Base-by-base conservation (phyloP, 1,284 basidiomycete genomes). In the Flammula alnicola region DNA sequence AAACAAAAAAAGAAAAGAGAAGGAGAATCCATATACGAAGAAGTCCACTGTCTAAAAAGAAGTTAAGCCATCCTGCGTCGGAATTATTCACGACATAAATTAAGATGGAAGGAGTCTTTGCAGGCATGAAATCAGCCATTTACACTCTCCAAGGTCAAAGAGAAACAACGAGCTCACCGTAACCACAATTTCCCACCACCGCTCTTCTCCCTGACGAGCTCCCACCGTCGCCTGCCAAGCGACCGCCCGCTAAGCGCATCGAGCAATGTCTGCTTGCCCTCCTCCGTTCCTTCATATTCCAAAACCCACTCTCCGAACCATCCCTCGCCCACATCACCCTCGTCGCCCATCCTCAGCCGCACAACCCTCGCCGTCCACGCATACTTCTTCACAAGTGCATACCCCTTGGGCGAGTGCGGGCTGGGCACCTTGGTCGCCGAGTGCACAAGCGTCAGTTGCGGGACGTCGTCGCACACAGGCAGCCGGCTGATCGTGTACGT, bases 231-330 rank as follows among this genome's bases (percentile, higher is more conserved):
- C 82, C 79, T 64, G 79, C 67, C 73, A 3, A 67, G 57, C 12
- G 57, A 59, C 16, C 56, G 55, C 3, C 79, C 78, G 3, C 64
- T 62, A 4, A 84, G 60, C 52, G 81, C 83, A 51, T 82, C 75
- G n/a, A 84, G 49, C 33, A 90, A 64, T 3, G 69, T 64, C 59
- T 78, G 71, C 44, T 76, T 71, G 3, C 87, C 88, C 63, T 91
- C 87, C 17, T 67, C 72, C 14, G 87, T 90, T 1, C 88, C 88
- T 52, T 88, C 85, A 2, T 79, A 82, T 64, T 90, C 86, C 19
- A 91, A 70, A 20, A 88, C 71, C 88, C 87, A 91, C 56, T 88
- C 84, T 2, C 85, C 84, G 31, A 76, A 71, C 87, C 87, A 91
- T 1, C 85, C 86, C 17, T 78, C 75, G 9, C 84, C 85, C 27